Evolutionary conservation across 2,329 filamentous ascomycete species (phyloP), one percentile per base, ranked within the genome.

Genomic region (Alternaria viburni): DNA sequence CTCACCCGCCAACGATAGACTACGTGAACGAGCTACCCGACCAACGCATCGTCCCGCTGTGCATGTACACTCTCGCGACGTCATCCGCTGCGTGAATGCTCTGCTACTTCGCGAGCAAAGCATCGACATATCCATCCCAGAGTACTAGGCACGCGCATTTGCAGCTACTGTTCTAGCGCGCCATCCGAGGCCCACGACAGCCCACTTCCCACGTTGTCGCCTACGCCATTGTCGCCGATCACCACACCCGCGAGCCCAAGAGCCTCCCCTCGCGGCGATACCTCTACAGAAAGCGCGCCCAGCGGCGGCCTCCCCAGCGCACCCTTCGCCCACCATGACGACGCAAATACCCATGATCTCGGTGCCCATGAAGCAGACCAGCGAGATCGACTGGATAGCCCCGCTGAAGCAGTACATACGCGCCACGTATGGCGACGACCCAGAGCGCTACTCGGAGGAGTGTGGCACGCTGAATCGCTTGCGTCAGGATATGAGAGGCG

Each of bases 401-500:
- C 96, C 96, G 51, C 86, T 99, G 71, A 98, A 98, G 84, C 85
- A 87, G 69, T 97, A 98, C 84, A 99, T 99, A 75, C 89, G 93
- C 70, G 88, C 93, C 73, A 96, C 91, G 23, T 97, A 99, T 80
- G 94, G 94, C 79, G 96, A 99, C 81, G 95, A 98, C 79, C 95
- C 96, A 26, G 96, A 99, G 80, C 89, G 93, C 73, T 99, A 99
- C 84, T 88, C 90, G 57, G 93, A 98, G 81, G 96, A 99, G 86
- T 98, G 96, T 84, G 90, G 89, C 45, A 97, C 93, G 41, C 88
- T 99, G 80, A 97, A 98, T 83, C 90, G 96, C 47, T 84, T 99
- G 81, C 90, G 96, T 74, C 96, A 99, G 88, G 96, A 99, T 79
- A 97, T 99, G 93, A 89, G 96, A 77, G 96, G 96, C 32, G 96